These are phyloP conservation scores for Fusarium compactum DNA, from an alignment of 2,329 filamentous ascomycete species.

Conservation along the genomic window DNA sequence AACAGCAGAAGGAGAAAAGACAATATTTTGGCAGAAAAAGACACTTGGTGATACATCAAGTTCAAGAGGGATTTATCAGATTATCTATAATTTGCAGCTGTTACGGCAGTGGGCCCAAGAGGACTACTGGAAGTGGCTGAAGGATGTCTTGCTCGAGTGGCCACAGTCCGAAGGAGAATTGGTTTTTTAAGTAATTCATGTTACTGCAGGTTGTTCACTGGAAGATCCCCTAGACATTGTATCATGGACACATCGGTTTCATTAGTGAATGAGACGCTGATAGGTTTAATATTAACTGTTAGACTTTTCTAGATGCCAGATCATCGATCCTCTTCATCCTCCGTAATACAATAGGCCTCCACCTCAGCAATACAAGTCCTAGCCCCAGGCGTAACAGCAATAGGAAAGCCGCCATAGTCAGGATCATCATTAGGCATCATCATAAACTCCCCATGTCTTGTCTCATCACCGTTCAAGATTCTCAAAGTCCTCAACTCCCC, in stretches of 20 bases:
- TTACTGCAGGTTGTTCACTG: not conserved
- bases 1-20: constrained; percentile 5
- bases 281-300: no score
- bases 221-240: not conserved
- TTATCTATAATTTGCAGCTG: constrained; percentile 8
- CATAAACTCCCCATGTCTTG: constrained; percentile 57
- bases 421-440: constrained; percentile 69
- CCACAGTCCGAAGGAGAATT: not conserved
- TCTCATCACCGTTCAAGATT: constrained; percentile 57
- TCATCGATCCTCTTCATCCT: constrained; percentile 46
- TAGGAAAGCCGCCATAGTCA: constrained; percentile 68
- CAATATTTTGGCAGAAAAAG: constrained; percentile 20
- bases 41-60: constrained; percentile 1
- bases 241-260: no score
- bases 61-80: constrained; percentile 12
- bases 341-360: constrained; percentile 52
- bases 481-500: constrained; percentile 51
- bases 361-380: constrained; percentile 61
- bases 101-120: constrained; percentile 4
- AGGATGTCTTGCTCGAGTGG: not conserved
- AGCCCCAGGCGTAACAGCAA: constrained; percentile 65
- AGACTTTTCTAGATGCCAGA: no score
- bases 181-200: not conserved
- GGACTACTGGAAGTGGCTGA: constrained; percentile 13
- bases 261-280: no score